These are phyloP conservation scores for Teunomyces aglyptinius DNA, from an alignment of 805 yeast genomes.

Conservation along the genomic window DNA sequence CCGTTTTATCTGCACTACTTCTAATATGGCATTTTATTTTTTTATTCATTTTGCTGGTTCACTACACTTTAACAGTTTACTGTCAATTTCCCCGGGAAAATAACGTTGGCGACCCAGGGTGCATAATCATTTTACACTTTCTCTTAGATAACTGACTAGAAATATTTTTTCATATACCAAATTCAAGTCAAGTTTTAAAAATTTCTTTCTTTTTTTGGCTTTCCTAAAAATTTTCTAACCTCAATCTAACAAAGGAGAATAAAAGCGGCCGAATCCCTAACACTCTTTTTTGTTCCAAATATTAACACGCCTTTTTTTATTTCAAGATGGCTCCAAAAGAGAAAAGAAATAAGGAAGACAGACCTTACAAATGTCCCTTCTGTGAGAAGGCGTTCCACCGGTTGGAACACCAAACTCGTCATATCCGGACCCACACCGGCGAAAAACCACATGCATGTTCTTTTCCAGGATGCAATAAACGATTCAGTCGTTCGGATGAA, in stretches of 20 bases:
- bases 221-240: conserved; percentile 2
- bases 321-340: conserved; percentile 11
- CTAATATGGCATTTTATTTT: neutral
- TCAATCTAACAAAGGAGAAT: neutral
- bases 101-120: conserved; percentile 1
- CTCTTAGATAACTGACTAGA: neutral
- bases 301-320: neutral
- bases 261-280: conserved; percentile 1
- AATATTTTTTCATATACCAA: neutral
- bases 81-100: conserved; percentile 1
- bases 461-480: conserved; percentile 66
- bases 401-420: conserved; percentile 76
- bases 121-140: conserved; percentile 3
- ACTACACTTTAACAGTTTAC: neutral
- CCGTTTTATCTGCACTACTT: neutral
- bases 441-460: conserved; percentile 79
- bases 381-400: conserved; percentile 75
- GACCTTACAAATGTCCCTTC: conserved; percentile 73
- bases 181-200: neutral
- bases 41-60: neutral
- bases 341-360: conserved; percentile 13
- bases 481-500: conserved; percentile 70
- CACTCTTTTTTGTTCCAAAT: neutral
- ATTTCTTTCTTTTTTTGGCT: neutral
- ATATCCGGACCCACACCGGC: conserved; percentile 77